These are phyloP conservation scores for Didymella glomerata DNA, from an alignment of 2,329 filamentous ascomycete species.

Conservation along the genomic window DNA sequence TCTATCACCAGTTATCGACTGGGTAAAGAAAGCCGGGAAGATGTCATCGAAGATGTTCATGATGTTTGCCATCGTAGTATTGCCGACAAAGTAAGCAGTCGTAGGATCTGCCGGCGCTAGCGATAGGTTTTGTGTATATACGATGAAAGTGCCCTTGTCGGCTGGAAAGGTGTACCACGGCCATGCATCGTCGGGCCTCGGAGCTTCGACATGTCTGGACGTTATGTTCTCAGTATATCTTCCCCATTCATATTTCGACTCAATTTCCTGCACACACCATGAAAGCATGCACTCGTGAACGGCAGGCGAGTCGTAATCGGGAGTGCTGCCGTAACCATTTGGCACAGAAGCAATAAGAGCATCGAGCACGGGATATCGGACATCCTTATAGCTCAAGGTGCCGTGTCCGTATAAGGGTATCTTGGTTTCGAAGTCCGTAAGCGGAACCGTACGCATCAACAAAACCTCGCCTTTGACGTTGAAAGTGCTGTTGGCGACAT, in stretches of 20 bases:
- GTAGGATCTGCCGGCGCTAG: too few species aligned
- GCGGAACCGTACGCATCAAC: slow-evolving; percentile 23
- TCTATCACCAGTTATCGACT: too few species aligned
- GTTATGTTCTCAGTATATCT: too few species aligned
- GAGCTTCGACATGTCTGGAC: too few species aligned
- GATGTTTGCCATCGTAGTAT: background rate
- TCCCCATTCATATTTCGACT: slow-evolving; percentile 25
- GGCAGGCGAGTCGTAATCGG: too few species aligned
- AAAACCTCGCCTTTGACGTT: too few species aligned
- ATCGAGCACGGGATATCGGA: slow-evolving; percentile 21
- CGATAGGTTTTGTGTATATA: too few species aligned
- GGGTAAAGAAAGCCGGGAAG: slow-evolving; percentile 22
- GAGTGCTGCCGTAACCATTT: too few species aligned
- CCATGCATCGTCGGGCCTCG: too few species aligned
- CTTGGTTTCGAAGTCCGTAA: slow-evolving; percentile 5
- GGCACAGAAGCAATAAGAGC: slow-evolving; percentile 21
- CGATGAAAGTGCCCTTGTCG: too few species aligned
- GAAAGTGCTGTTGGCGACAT: slow-evolving; percentile 2
- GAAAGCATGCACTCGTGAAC: slow-evolving; percentile 34
- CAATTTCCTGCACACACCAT: slow-evolving; percentile 37
- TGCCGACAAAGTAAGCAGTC: too few species aligned
- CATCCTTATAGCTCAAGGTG: slow-evolving; percentile 29
- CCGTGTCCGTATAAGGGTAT: slow-evolving; percentile 22
- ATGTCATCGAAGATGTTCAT: slow-evolving; percentile 17
- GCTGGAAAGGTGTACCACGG: too few species aligned